phyloP scores from a whole-genome alignment of 106 monocot genomes.

The Dioscorea alata region DNA sequence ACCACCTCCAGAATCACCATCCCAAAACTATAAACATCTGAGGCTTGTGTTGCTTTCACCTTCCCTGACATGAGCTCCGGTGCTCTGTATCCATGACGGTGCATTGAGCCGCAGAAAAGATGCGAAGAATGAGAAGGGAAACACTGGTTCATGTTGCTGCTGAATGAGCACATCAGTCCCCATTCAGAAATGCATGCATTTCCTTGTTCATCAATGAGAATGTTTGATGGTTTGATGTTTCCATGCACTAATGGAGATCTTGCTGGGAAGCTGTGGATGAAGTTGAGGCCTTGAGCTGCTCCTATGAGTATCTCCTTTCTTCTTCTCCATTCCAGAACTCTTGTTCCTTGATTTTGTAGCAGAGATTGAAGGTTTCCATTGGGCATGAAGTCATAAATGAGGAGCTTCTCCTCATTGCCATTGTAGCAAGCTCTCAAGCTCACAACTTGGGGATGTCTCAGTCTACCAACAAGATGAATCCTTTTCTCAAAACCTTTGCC shows the following conservation, averaged over 20 bases:
- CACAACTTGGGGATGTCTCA: conserved; percentile 23
- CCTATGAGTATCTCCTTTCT: conserved; percentile 27
- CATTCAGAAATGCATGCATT: conserved; percentile 34
- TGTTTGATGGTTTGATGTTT: conserved; percentile 43
- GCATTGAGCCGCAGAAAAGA: not conserved
- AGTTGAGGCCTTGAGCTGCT: conserved; percentile 34
- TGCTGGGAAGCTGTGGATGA: conserved; percentile 31
- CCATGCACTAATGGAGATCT: conserved; percentile 27
- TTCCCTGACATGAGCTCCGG: conserved; percentile 22
- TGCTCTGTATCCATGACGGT: conserved; percentile 15
- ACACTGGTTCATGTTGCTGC: not conserved
- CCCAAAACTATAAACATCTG: conserved; percentile 44
- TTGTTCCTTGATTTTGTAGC: conserved; percentile 7
- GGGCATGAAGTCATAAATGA: conserved; percentile 27
- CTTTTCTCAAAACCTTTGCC: conserved; percentile 24
- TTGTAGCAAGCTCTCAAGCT: conserved; percentile 29
- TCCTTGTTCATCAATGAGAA: conserved; percentile 40
- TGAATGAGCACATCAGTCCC: conserved; percentile 17
- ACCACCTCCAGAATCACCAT: conserved; percentile 41
- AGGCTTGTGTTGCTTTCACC: conserved; percentile 19
- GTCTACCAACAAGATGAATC: conserved; percentile 20
- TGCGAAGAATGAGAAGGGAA: conserved; percentile 5
- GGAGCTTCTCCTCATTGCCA: conserved; percentile 29
- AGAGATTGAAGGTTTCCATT: conserved; percentile 33
- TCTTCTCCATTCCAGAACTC: conserved; percentile 24